Conservation (phyloP, 2,329 filamentous ascomycete genomes). For the Fusarium dlaminii region DNA sequence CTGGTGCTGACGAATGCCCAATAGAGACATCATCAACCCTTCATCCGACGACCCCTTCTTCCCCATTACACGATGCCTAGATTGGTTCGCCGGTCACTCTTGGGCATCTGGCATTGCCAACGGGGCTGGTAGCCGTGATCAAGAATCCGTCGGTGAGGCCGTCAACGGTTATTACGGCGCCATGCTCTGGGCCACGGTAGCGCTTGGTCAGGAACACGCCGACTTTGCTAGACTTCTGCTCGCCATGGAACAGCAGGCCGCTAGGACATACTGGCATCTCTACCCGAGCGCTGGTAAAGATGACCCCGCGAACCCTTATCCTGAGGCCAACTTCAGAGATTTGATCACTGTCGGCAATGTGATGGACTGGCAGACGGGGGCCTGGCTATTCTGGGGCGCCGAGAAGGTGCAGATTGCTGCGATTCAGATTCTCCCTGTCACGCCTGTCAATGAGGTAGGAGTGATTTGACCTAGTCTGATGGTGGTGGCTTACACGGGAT, state of each 20-base stretch:
- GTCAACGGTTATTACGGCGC: neutral
- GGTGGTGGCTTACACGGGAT: neutral
- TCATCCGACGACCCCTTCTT: neutral
- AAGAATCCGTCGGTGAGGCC: neutral
- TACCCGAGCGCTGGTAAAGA: neutral
- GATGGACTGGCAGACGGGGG: neutral
- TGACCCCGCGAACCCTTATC: neutral
- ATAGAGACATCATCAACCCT: neutral
- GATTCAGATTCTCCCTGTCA: neutral
- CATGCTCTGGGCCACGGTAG: neutral
- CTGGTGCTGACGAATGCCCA: neutral
- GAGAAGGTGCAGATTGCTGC: neutral
- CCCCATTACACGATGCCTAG: neutral
- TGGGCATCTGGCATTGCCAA: neutral
- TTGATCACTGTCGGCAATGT: neutral
- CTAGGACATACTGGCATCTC: neutral
- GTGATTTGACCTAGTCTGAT: rapidly evolving
- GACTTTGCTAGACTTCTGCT: neutral
- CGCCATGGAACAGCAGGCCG: neutral
- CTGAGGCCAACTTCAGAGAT: neutral
- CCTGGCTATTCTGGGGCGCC: neutral
- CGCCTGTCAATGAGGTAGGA: neutral
- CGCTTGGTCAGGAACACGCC: neutral
- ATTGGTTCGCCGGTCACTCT: neutral
- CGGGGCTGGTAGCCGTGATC: neutral